Percentiles rank a stretch among this genome's conserved stretches.
phyloP scores from a whole-genome alignment of 2,329 filamentous ascomycete species.

The Chalara sp. region DNA sequence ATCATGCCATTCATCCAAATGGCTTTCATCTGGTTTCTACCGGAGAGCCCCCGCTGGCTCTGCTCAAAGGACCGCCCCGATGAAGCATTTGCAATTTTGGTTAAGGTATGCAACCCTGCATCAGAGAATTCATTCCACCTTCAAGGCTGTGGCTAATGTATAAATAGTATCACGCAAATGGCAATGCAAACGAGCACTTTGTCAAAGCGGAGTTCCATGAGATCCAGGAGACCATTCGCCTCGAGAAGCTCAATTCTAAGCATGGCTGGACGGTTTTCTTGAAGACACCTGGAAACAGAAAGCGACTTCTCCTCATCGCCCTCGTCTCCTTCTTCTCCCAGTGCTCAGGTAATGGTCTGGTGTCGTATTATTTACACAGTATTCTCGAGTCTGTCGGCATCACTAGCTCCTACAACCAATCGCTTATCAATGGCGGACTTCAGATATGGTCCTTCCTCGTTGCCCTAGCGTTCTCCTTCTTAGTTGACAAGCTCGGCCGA shows the following conservation, averaged over 20 bases:
- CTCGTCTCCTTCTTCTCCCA: conserved; percentile 60
- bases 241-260: conserved; percentile 8
- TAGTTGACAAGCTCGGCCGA: conserved; percentile 27
- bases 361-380: neutral
- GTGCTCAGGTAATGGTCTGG: conserved; percentile 37
- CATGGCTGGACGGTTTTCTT: conserved; percentile 34
- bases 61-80: conserved; percentile 11
- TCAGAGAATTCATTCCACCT: too few relatives aligned
- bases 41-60: conserved; percentile 16
- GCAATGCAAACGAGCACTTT: conserved; percentile 29
- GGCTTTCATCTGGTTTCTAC: conserved; percentile 13
- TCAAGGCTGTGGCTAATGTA: too few relatives aligned
- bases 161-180: conserved; percentile 28
- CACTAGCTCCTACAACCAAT: conserved; percentile 10
- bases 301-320: conserved; percentile 53
- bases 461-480: conserved; percentile 20
- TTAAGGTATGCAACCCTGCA: conserved; percentile 8
- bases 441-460: conserved; percentile 24
- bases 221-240: conserved; percentile 28
- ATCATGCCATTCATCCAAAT: conserved; percentile 13
- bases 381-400: neutral
- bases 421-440: conserved; percentile 17
- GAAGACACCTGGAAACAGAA: conserved; percentile 53
- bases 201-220: conserved; percentile 32
- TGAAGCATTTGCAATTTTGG: conserved; percentile 23